Base-by-base conservation (phyloP, 2,329 filamentous ascomycete species). In the Clarireedia hainanense region DNA sequence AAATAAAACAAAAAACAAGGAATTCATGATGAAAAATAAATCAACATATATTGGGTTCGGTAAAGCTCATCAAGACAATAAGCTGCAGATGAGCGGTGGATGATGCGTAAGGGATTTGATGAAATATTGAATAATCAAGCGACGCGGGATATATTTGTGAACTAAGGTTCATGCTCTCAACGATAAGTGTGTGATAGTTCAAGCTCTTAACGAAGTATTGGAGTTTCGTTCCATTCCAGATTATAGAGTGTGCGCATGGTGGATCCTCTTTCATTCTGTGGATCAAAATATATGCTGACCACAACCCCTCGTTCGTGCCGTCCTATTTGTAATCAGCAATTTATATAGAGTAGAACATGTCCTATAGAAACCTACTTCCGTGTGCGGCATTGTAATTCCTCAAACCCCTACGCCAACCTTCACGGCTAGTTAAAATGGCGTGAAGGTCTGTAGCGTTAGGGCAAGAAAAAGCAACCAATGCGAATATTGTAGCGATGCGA, bases 391-490 rank as follows among this genome's bases (percentile, higher is more conserved):
- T 17, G 61, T 63, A 63, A n/a, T 24, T 14, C 39, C 42, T 47
- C 61, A 61, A 65, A 4, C 42, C 24, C 26, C 56, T 17, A 7
- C 26, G 42, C 65, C 64, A 67, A 14, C 60, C 58, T 4, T 30
- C 39, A 27, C 60, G 40, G 3, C 39, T 14, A 15, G 61, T 27
- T 1, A 67, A 40, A 14, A 60, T 55, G 7, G 47, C 12, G 6
- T 55, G 17, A 7, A 66, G 50, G 1, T 58, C 24, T 3, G 15
- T 6, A 2, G 34, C n/a, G 12, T 43, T 24, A 3, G 6, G 15
- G 20, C 65, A 67, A 24, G 63, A 61, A 45, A 65, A 65, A 20
- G 64, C 64, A 17, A 66, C 30, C n/a, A 67, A 47, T 14, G 53
- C 63, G 15, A 67, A 51, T 4, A 67, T 7, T 3, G 61, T 60